Evolutionary conservation across 1,284 basidiomycete genomes (phyloP).

Genomic region (Sphagnurus paluster): DNA sequence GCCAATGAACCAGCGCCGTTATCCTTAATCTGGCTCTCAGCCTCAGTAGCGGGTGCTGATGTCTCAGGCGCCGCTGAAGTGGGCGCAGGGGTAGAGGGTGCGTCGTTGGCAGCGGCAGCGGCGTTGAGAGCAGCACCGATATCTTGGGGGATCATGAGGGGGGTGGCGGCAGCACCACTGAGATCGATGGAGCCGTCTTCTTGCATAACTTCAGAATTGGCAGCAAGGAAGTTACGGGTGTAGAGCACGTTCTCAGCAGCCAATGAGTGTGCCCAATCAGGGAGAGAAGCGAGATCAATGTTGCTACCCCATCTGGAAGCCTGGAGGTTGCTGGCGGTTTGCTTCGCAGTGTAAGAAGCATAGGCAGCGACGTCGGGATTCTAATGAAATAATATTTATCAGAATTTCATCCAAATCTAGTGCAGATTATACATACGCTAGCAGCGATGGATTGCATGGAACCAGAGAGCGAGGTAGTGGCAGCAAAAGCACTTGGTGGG

Average conservation of each 20-base stretch:
- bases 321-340: constrained; percentile 46
- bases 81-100: constrained; percentile 28
- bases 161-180: constrained; percentile 39
- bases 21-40: constrained; percentile 32
- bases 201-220: constrained; percentile 57
- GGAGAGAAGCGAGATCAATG: constrained; percentile 57
- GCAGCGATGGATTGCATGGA: constrained; percentile 53
- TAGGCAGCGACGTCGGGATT: constrained; percentile 58
- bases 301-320: constrained; percentile 63
- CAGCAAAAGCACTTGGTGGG: constrained; percentile 48
- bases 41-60: constrained; percentile 23
- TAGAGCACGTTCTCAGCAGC: constrained; percentile 62
- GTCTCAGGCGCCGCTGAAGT: constrained; percentile 23
- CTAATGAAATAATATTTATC: constrained; percentile 22
- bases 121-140: constrained; percentile 45
- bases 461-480: constrained; percentile 45
- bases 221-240: constrained; percentile 61
- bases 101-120: constrained; percentile 28
- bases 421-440: constrained; percentile 36
- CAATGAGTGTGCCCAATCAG: constrained; percentile 49
- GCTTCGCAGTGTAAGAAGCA: constrained; percentile 46
- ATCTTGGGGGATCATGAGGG: constrained; percentile 60
- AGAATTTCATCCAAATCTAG: constrained; percentile 1
- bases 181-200: constrained; percentile 56
- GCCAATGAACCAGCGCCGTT: constrained; percentile 51